These are phyloP conservation scores for Apodospora peruviana DNA, from an alignment of 495 filamentous ascomycete species.

Conservation along the genomic window DNA sequence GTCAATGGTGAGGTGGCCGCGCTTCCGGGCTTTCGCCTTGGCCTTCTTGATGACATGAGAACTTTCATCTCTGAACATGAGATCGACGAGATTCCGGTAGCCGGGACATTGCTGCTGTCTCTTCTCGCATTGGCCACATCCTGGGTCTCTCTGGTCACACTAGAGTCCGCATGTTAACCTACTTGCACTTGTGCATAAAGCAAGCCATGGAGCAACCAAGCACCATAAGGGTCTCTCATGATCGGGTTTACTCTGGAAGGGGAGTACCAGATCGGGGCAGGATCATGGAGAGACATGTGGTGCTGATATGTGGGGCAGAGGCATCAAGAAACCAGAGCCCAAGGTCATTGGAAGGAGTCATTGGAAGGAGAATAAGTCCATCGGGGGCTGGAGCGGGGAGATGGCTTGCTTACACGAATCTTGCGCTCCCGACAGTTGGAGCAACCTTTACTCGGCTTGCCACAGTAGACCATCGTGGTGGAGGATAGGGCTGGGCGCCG, in stretches of 20 bases:
- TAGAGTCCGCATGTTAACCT: constrained; percentile 22
- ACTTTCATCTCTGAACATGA: constrained; percentile 73
- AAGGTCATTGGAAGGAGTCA: not conserved
- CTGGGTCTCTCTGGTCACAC: constrained; percentile 62
- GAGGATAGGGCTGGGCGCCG: not conserved
- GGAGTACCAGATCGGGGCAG: not conserved
- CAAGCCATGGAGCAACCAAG: not conserved
- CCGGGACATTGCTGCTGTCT: constrained; percentile 60
- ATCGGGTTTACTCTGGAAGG: too few species aligned
- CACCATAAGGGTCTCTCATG: too few species aligned
- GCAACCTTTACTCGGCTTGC: constrained; percentile 66
- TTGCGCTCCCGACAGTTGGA: constrained; percentile 55
- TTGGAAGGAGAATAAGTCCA: not conserved
- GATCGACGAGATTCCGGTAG: constrained; percentile 61
- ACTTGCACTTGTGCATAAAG: not conserved
- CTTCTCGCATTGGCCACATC: constrained; percentile 63
- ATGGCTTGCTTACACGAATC: constrained; percentile 29
- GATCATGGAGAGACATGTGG: not conserved
- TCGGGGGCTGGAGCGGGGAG: not conserved
- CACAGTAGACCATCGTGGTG: constrained; percentile 62
- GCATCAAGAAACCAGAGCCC: too few species aligned
- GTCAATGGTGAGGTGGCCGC: constrained; percentile 9
- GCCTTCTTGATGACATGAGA: constrained; percentile 61
- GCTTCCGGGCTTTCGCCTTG: constrained; percentile 32
- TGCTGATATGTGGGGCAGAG: not conserved